A percentile compares a stretch with the other conserved stretches of the same genome.
phyloP scores from a whole-genome alignment of 2,329 filamentous ascomycete species.

The Thelonectria discophora region DNA sequence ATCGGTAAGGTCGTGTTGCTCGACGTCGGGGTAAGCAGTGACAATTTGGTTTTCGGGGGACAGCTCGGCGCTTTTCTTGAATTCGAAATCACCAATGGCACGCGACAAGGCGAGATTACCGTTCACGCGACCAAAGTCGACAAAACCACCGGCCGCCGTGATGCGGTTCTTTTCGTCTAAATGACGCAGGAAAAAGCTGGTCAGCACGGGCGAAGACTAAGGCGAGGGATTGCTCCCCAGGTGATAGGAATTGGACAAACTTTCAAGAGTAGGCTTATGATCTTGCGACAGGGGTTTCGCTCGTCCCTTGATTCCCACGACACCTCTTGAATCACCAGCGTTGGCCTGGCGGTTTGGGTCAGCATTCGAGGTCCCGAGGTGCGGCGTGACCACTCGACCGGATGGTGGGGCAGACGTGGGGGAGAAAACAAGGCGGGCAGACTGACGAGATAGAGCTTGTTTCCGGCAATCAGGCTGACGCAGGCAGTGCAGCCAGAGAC shows the following conservation, averaged over 20 bases:
- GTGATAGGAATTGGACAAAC: slow-evolving; percentile 57
- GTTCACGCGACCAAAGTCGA: slow-evolving; percentile 98
- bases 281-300: slow-evolving; percentile 99
- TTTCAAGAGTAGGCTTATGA: slow-evolving; percentile 98
- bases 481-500: slow-evolving; percentile 98
- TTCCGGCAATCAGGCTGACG: slow-evolving; percentile 84
- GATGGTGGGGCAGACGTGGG: slow-evolving; percentile 29
- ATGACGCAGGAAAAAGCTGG: slow-evolving; percentile 20
- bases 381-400: slow-evolving; percentile 27
- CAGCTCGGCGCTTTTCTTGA: slow-evolving; percentile 98
- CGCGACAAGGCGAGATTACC: slow-evolving; percentile 96
- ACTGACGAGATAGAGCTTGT: slow-evolving; percentile 96
- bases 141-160: slow-evolving; percentile 93
- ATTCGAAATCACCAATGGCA: slow-evolving; percentile 98
- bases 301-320: slow-evolving; percentile 94
- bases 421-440: slow-evolving; percentile 23
- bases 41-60: slow-evolving; percentile 99
- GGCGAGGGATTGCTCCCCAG: slow-evolving; percentile 1
- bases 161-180: slow-evolving; percentile 95
- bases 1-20: slow-evolving; percentile 86
- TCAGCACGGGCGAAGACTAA: slow-evolving; percentile 22
- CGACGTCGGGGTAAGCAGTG: slow-evolving; percentile 94
- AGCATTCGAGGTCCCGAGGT: slow-evolving; percentile 21
- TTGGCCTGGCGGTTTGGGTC: slow-evolving; percentile 73
- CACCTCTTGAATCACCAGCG: slow-evolving; percentile 93